These are phyloP conservation scores for Physcomitrellopsis africana DNA, from an alignment of 225 moss, liverwort and hornwort species.

Conservation along the genomic window DNA sequence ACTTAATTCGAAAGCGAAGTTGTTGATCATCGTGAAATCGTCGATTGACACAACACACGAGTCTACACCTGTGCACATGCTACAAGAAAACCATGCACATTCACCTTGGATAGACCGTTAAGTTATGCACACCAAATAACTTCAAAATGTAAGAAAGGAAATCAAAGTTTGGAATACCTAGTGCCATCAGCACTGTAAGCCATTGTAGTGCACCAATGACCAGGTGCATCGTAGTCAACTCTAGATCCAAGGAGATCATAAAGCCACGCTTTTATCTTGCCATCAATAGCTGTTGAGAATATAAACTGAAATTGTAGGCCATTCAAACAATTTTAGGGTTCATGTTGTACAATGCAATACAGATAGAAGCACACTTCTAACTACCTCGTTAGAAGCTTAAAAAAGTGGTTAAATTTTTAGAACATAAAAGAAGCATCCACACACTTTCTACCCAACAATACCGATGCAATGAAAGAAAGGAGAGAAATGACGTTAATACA, in stretches of 20 bases:
- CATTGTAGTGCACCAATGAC: conserved; percentile 99
- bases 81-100: no score
- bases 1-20: background rate
- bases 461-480: background rate
- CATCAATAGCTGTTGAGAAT: conserved; percentile 97
- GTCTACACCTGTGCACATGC: background rate
- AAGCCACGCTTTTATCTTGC: conserved; percentile 98
- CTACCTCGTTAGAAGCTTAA: background rate
- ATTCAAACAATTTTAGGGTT: conserved; percentile 15
- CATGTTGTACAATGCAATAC: background rate
- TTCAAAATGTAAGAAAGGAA: background rate
- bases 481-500: background rate
- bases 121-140: background rate
- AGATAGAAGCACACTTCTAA: background rate
- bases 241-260: conserved; percentile 94
- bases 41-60: background rate
- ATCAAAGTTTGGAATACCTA: conserved; percentile 45
- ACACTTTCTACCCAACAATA: background rate
- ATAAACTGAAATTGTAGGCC: conserved; percentile 70
- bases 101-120: background rate
- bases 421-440: background rate
- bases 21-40: background rate
- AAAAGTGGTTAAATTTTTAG: background rate
- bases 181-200: conserved; percentile 98
- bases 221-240: conserved; percentile 98